Evolutionary conservation across 768 basidiomycete genomes (phyloP).

Genomic region (Lentinula sp.): DNA sequence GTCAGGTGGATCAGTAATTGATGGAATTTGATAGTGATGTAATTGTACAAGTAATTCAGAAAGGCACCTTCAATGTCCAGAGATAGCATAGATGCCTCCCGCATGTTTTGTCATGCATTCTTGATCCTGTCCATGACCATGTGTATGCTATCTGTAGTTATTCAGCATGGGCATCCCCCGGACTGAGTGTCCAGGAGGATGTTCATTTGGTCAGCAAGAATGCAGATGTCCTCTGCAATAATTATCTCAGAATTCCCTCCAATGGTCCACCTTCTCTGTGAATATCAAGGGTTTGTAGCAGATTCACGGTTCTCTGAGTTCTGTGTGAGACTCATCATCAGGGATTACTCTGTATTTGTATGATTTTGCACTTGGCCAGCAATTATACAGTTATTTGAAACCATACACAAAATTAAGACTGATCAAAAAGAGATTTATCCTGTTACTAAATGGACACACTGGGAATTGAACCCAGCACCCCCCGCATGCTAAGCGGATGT

Average conservation of each 20-base stretch:
- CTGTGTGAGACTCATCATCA: too few species aligned
- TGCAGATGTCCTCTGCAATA: constrained; percentile 8
- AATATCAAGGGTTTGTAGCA: too few species aligned
- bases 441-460: background rate
- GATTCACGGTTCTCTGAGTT: too few species aligned
- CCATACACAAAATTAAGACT: too few species aligned
- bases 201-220: constrained; percentile 12
- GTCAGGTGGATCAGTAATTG: too few species aligned
- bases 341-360: too few species aligned
- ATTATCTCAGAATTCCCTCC: background rate
- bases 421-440: background rate
- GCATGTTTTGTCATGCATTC: constrained; percentile 14
- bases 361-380: too few species aligned
- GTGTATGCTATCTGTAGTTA: constrained; percentile 22
- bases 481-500: constrained; percentile 23
- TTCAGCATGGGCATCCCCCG: constrained; percentile 20
- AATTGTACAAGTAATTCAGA: too few species aligned
- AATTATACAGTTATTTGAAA: too few species aligned
- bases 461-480: constrained; percentile 8
- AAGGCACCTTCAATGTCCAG: constrained; percentile 24
- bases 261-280: too few species aligned
- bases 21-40: too few species aligned
- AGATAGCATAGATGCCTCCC: constrained; percentile 20
- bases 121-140: constrained; percentile 13
- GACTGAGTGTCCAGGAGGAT: constrained; percentile 21